Base-by-base conservation (phyloP, 1,284 basidiomycete genomes). In the Pyrrhoderma noxium region DNA sequence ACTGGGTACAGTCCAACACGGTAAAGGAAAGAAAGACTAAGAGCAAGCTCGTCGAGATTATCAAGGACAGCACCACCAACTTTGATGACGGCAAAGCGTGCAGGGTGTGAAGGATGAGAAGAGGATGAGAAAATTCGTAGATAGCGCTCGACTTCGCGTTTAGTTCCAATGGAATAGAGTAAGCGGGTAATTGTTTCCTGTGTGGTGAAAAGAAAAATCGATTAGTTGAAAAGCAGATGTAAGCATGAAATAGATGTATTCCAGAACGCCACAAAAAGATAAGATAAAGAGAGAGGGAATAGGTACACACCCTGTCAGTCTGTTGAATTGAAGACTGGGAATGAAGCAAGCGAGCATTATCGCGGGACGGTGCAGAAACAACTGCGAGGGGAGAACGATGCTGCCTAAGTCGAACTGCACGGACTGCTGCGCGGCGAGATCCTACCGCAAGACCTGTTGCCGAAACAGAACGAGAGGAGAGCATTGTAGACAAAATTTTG, bases 121-220 rank as follows among this genome's bases (percentile, higher is more conserved):
- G 89, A 85, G 22, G 89, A 85, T 11, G 91, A 93, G 67, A 97
- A 97, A 64, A 97, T 96, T 50, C 93, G 85, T 44, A 97, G 84
- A 72, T 97, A 93, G 59, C 93, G 84, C 67, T 95, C 93, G 56
- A 97, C 93, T 68, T 97, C 93, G 59, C 92, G 88, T 64, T 94
- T 92, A 22, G 89, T 91, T 45, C 93, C 93, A 58, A 97, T 86
- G 35, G 93, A 96, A 71, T 96, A 96, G 40, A 97, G 77, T 18
- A 97, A 75, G 47, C 93, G 85, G 49, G 92, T 92, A 60, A 94
- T 94, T 2, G 91, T 94, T 64, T 94, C 91, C 91, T 93, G 57
- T 3, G 31, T 16, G 19, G 3, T 21, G 22, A 16, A n/a, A 19
- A n/a, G n/a, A n/a, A n/a, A 27, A 5, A 21, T 3, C 18, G 34